These are phyloP conservation scores for Candida pseudoglaebosa DNA, from an alignment of 805 yeast genomes.

Conservation along the genomic window DNA sequence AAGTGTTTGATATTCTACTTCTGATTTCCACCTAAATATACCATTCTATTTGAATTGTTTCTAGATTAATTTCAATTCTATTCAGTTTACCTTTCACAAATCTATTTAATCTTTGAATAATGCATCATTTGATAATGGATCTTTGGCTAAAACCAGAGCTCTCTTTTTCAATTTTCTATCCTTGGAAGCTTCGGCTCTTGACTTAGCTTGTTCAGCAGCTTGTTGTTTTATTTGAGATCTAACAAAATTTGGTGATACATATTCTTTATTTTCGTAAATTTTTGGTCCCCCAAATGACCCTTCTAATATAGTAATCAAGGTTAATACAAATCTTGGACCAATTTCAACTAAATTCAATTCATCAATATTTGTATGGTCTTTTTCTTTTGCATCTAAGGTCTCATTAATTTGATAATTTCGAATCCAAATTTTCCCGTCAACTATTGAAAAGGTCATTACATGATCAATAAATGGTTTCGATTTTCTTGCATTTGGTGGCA, in stretches of 20 bases:
- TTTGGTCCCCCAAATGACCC: constrained; percentile 98
- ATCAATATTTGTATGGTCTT: constrained; percentile 43
- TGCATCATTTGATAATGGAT: constrained; percentile 77
- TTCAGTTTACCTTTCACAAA: too few relatives aligned
- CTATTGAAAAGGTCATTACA: constrained; percentile 87
- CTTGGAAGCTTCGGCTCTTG: constrained; percentile 75
- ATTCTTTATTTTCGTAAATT: constrained; percentile 94
- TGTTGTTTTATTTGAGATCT: constrained; percentile 83
- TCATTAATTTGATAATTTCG: constrained; percentile 89
- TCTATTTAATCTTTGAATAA: constrained; percentile 47
- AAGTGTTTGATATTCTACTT: too few relatives aligned
- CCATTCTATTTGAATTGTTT: too few relatives aligned
- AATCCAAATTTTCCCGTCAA: constrained; percentile 92
- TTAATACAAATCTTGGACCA: constrained; percentile 94
- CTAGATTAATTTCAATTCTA: too few relatives aligned
- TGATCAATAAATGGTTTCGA: constrained; percentile 94
- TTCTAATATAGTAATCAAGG: constrained; percentile 85
- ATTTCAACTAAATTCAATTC: constrained; percentile 85
- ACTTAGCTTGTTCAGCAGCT: constrained; percentile 73
- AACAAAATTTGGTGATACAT: constrained; percentile 91
- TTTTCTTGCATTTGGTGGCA: constrained; percentile 90
- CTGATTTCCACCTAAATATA: too few relatives aligned
- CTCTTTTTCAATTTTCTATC: constrained; percentile 73
- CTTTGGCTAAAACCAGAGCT: constrained; percentile 68
- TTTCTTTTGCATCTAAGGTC: constrained; percentile 55